These are phyloP conservation scores for Leccinum truebloodii DNA, from an alignment of 768 basidiomycete species.

Conservation along the genomic window DNA sequence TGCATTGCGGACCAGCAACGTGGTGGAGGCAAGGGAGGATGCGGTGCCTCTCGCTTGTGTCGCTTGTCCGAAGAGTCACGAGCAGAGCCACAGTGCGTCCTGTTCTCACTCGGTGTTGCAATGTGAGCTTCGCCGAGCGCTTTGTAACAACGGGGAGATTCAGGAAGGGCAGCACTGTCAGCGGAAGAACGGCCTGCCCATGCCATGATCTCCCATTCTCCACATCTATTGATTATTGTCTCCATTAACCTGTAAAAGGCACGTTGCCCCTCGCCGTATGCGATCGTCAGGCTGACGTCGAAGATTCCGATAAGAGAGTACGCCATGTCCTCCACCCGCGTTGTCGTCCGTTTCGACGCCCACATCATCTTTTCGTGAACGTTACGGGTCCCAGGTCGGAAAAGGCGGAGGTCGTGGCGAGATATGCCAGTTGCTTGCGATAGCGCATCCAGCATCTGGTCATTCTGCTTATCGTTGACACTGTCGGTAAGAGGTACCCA, in stretches of 20 bases:
- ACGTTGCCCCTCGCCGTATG: constrained; percentile 37
- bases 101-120: background rate
- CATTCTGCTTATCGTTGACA: constrained; percentile 31
- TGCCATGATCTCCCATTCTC: constrained; percentile 36
- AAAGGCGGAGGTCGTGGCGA: constrained; percentile 23
- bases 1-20: background rate
- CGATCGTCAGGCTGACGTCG: constrained; percentile 34
- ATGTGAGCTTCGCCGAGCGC: constrained; percentile 12
- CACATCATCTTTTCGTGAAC: constrained; percentile 34
- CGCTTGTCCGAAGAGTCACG: background rate
- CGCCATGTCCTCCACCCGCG: constrained; percentile 34
- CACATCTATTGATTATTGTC: constrained; percentile 27
- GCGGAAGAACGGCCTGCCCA: constrained; percentile 30
- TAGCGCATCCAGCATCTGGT: constrained; percentile 22
- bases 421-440: constrained; percentile 31
- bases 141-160: constrained; percentile 33
- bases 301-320: constrained; percentile 37
- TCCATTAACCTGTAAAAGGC: constrained; percentile 34
- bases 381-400: constrained; percentile 27
- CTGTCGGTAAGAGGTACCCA: constrained; percentile 28
- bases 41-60: background rate
- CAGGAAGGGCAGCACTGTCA: constrained; percentile 32
- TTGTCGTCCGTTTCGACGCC: constrained; percentile 37
- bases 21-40: background rate
- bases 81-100: background rate